Base-by-base conservation (phyloP, 2,329 filamentous ascomycete species). In the Exophiala sideris region DNA sequence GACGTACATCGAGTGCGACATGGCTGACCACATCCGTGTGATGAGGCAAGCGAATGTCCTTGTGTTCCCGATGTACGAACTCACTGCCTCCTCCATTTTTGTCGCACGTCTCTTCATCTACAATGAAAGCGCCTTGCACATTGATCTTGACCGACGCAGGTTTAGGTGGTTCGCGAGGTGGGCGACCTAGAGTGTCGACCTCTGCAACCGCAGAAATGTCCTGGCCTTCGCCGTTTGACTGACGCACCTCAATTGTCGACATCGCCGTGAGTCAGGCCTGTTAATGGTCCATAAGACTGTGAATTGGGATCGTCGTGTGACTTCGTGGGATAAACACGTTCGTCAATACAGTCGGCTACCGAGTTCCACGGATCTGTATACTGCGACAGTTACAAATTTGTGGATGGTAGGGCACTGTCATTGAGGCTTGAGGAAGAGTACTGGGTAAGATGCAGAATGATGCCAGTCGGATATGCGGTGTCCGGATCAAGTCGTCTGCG, bases 11-110 rank as follows among this genome's bases (percentile, higher is more conserved):
- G 57, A 96, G 87, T 49, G 94, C 94, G 64, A 99, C 89, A 76
- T 99, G 94, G 76, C 91, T 96, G 63, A 99, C 92, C 7, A 96
- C 86, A 9, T 88, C 88, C 10, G 89, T 96, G 73, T 99, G 94
- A 71, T 97, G 94, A 24, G 94, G 94, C 56, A 99, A 77, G n/a
- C 94, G 82, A 65, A 99, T 99, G 69, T 96, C 94, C 68, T 89
- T 91, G 53, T 89, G 91, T 70, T 95, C 89, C 70, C 85, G 82
- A 61, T 83, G 77, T 52, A 83, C 78, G 44, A 83, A 79, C 58
- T 78, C 74, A 33, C 65, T 64, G 8, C 48, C 54, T 21, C 42
- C 48, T 14, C 68, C 66, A 53, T 67, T 71, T 38, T 67, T 82
- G 70, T 65, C 79, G 71, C 62, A 76, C 70, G 57, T 78, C 62